phyloP scores from a whole-genome alignment of 352 stramenopile genomes.

The Phytophthora tubulina region DNA sequence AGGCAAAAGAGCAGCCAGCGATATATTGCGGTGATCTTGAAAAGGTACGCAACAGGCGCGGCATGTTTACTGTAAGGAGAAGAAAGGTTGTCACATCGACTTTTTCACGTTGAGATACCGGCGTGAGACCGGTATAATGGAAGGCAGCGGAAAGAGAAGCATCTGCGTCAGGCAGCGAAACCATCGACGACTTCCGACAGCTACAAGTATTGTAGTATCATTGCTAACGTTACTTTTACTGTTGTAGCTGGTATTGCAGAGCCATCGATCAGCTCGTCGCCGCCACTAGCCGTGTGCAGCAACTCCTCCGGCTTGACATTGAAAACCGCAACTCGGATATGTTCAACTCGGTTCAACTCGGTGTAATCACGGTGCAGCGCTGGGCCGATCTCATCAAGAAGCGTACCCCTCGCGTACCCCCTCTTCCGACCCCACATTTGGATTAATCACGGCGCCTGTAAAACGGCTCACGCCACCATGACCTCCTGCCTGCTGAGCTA shows the following conservation, averaged over 20 bases:
- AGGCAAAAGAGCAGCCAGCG: background rate
- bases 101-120: constrained; percentile 19
- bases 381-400: constrained; percentile 21
- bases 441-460: background rate
- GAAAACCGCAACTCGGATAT: constrained; percentile 19
- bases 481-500: background rate
- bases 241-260: too few relatives aligned
- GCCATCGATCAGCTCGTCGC: too few relatives aligned
- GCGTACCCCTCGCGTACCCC: background rate
- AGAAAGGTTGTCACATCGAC: constrained; percentile 26
- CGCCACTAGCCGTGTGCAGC: too few relatives aligned
- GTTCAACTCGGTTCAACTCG: constrained; percentile 13
- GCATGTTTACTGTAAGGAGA: constrained; percentile 25
- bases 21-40: constrained; percentile 35
- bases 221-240: too few relatives aligned
- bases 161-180: too few relatives aligned
- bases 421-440: background rate
- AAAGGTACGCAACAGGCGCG: constrained; percentile 17
- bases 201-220: too few relatives aligned
- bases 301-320: background rate
- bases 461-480: too few relatives aligned
- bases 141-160: background rate
- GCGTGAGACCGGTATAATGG: constrained; percentile 6
- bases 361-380: constrained; percentile 17
- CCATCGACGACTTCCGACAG: too few relatives aligned